These are phyloP conservation scores for Fennellomyces sp. DNA, from an alignment of 371 early-diverging fungal species.

Conservation along the genomic window DNA sequence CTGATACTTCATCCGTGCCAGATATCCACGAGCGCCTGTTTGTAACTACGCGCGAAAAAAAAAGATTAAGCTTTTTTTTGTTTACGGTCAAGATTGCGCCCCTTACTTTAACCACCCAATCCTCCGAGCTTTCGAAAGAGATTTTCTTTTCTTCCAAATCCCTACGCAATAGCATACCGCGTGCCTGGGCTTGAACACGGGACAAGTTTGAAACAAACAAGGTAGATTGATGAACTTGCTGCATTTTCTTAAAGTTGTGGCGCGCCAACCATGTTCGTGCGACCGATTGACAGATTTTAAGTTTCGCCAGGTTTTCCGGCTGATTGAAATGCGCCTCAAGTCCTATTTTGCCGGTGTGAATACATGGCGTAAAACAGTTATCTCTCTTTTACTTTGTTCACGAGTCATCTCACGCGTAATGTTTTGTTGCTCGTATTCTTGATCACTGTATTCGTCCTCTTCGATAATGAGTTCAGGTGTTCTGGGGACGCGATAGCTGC, in stretches of 20 bases:
- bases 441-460: slow-evolving; percentile 41
- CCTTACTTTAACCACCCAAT: slow-evolving; percentile 26
- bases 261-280: slow-evolving; percentile 60
- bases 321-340: slow-evolving; percentile 25
- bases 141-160: slow-evolving; percentile 31
- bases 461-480: slow-evolving; percentile 54
- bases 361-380: neutral
- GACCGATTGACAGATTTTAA: slow-evolving; percentile 58
- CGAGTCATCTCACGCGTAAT: neutral
- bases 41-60: slow-evolving; percentile 58
- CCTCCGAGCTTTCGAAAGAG: slow-evolving; percentile 18
- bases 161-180: slow-evolving; percentile 57
- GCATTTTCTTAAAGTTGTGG: slow-evolving; percentile 35
- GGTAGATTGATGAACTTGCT: slow-evolving; percentile 31
- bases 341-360: no score
- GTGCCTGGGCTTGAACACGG: slow-evolving; percentile 65
- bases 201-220: slow-evolving; percentile 33
- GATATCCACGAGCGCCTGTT: slow-evolving; percentile 67
- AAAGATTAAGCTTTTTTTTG: neutral
- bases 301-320: slow-evolving; percentile 28
- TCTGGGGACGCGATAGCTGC: slow-evolving; percentile 12
- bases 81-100: no score
- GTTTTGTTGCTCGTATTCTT: slow-evolving; percentile 23
- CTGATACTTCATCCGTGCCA: slow-evolving; percentile 61
- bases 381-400: slow-evolving; percentile 4